Percentiles rank a stretch among this genome's conserved stretches.
These are phyloP conservation scores for Dichomitus squalens DNA, from an alignment of 1,284 basidiomycete genomes.

Conservation along the genomic window DNA sequence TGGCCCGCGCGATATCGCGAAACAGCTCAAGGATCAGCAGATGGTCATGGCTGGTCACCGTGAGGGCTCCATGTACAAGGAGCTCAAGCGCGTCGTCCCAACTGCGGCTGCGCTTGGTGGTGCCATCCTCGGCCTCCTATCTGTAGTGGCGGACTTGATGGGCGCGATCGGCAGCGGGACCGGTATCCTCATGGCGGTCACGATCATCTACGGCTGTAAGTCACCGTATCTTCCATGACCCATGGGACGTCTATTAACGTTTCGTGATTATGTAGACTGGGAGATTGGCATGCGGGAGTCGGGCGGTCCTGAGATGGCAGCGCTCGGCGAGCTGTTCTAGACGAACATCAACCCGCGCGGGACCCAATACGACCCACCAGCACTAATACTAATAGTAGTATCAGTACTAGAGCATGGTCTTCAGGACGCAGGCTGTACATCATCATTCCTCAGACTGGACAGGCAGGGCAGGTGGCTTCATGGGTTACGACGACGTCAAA, in stretches of 20 bases:
- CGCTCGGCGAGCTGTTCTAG: slow-evolving; percentile 66
- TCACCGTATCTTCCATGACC: slow-evolving; percentile 19
- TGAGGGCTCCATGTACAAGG: slow-evolving; percentile 98
- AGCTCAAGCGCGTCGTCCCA: slow-evolving; percentile 96
- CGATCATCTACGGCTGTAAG: slow-evolving; percentile 94
- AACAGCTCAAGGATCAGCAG: slow-evolving; percentile 98
- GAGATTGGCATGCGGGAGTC: slow-evolving; percentile 81
- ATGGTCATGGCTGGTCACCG: slow-evolving; percentile 99
- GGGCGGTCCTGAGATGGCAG: slow-evolving; percentile 74
- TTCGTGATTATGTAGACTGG: slow-evolving; percentile 53
- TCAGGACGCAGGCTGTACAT: neutral
- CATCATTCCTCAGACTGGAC: neutral
- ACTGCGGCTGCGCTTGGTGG: slow-evolving; percentile 98
- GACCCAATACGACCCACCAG: neutral
- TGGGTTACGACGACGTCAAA: slow-evolving; percentile 5
- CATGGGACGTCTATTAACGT: neutral
- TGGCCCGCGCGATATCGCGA: slow-evolving; percentile 94
- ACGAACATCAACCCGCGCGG: neutral
- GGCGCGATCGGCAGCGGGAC: slow-evolving; percentile 97
- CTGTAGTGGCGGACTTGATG: slow-evolving; percentile 95
- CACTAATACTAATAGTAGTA: neutral
- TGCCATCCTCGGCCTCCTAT: slow-evolving; percentile 91
- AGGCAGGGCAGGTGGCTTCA: neutral
- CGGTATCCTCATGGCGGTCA: slow-evolving; percentile 97
- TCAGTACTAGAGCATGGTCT: neutral